phyloP scores from a whole-genome alignment of 2,329 filamentous ascomycete species.

The Fusarium nygamai region DNA sequence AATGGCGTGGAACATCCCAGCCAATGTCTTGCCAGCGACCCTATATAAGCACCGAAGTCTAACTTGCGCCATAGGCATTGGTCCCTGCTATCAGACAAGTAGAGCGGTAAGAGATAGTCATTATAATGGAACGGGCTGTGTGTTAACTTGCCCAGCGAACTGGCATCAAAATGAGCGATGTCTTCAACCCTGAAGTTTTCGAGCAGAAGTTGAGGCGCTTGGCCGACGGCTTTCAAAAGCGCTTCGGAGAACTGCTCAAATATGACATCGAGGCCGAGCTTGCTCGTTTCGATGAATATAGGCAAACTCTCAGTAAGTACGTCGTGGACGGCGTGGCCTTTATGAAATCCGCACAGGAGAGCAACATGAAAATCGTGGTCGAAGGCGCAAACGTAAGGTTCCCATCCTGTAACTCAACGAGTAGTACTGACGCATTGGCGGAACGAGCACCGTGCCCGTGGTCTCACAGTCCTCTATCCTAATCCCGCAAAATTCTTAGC shows the following conservation, averaged over 20 bases:
- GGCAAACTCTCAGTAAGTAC: neutral
- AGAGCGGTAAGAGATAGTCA: neutral
- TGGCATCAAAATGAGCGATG: neutral
- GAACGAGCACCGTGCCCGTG: neutral
- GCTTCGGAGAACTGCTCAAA: neutral
- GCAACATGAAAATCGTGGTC: neutral
- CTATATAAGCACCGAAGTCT: neutral
- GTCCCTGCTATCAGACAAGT: neutral
- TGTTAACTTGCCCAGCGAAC: neutral
- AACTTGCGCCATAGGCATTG: neutral
- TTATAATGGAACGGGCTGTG: neutral
- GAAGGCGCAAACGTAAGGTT: neutral
- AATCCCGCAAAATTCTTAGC: neutral
- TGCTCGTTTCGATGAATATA: neutral
- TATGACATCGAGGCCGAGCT: neutral
- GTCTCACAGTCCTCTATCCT: neutral
- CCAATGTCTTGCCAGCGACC: neutral
- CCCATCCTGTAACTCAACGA: neutral
- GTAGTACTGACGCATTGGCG: neutral
- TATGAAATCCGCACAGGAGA: neutral
- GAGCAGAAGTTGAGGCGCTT: neutral
- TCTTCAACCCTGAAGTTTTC: neutral
- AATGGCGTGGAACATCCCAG: neutral
- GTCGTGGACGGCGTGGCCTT: neutral
- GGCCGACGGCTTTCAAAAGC: neutral